Conservation (phyloP, 2,329 filamentous ascomycete genomes). For the Elsinoe ampelina region DNA sequence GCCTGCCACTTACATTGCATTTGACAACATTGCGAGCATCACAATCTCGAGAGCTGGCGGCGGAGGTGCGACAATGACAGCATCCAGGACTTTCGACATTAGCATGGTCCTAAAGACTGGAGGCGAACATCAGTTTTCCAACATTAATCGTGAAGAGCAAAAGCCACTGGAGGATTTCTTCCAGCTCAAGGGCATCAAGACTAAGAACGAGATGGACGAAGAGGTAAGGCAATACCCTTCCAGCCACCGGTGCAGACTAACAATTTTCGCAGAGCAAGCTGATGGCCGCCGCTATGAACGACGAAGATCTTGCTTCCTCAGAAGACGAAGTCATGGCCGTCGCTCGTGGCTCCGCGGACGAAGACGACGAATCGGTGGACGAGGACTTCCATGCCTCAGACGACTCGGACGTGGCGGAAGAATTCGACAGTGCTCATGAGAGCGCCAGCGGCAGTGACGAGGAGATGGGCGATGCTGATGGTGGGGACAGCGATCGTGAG, state of each 20-base stretch:
- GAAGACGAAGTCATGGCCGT: slow-evolving; percentile 66
- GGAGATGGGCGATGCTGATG: slow-evolving; percentile 55
- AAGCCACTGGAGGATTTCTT: slow-evolving; percentile 96
- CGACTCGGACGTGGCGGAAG: slow-evolving; percentile 92
- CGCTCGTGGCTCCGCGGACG: slow-evolving; percentile 84
- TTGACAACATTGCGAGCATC: slow-evolving; percentile 83
- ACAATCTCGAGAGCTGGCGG: slow-evolving; percentile 95
- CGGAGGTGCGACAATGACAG: slow-evolving; percentile 58
- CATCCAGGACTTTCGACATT: slow-evolving; percentile 94
- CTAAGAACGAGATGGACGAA: slow-evolving; percentile 98
- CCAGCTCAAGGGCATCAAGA: slow-evolving; percentile 85
- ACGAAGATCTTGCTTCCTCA: slow-evolving; percentile 73
- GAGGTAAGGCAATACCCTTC: slow-evolving; percentile 52
- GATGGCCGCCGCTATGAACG: slow-evolving; percentile 71
- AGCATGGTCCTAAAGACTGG: slow-evolving; percentile 86
- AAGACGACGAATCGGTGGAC: slow-evolving; percentile 90
- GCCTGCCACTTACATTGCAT: slow-evolving; percentile 91
- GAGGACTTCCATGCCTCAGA: slow-evolving; percentile 92
- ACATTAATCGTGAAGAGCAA: slow-evolving; percentile 97
- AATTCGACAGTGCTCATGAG: slow-evolving; percentile 86
- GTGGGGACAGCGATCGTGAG: slow-evolving; percentile 35
- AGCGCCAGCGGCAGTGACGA: slow-evolving; percentile 62
- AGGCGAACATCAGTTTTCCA: slow-evolving; percentile 91
- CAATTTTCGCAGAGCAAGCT: slow-evolving; percentile 42
- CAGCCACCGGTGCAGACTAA: slow-evolving; percentile 22